phyloP scores from a whole-genome alignment of 108 stramenopile species.

The Fragilaria radians region DNA sequence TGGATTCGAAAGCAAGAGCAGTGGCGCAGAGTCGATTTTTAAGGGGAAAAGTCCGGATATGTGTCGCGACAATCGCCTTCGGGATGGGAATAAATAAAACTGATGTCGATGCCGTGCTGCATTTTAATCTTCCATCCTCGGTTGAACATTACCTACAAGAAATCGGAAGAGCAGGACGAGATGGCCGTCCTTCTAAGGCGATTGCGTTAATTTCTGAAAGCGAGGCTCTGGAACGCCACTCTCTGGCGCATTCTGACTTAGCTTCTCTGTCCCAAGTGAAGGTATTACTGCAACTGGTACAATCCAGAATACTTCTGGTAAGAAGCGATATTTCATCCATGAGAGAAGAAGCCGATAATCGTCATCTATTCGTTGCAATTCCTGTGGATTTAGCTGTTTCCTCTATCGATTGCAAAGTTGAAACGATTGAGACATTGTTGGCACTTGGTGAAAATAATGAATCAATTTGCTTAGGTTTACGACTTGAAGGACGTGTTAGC shows the following conservation, averaged over 20 bases:
- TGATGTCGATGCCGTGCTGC: constrained; percentile 83
- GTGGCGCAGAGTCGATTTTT: constrained; percentile 81
- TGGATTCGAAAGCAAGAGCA: constrained; percentile 61
- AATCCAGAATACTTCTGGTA: background rate
- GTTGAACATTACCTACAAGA: constrained; percentile 95
- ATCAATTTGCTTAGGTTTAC: constrained; percentile 36
- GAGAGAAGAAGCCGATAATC: background rate
- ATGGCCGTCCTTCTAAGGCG: constrained; percentile 74
- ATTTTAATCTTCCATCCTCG: constrained; percentile 83
- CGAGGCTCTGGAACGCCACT: constrained; percentile 63
- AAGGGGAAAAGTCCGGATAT: constrained; percentile 82
- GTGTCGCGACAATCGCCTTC: constrained; percentile 94
- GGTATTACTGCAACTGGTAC: constrained; percentile 32
- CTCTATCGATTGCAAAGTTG: constrained; percentile 69
- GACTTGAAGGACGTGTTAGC: constrained; percentile 60
- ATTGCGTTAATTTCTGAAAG: constrained; percentile 68
- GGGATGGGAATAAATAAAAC: constrained; percentile 98
- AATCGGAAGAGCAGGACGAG: constrained; percentile 95
- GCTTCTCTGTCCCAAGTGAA: constrained; percentile 58
- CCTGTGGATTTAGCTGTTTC: constrained; percentile 38
- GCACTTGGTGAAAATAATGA: constrained; percentile 62
- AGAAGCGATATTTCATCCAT: background rate
- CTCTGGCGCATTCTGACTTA: constrained; percentile 70
- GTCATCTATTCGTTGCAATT: constrained; percentile 19
- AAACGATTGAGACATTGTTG: constrained; percentile 80